phyloP scores from a whole-genome alignment of 202 grass and related monocot genomes.

The Schoenoplectus triqueter region DNA sequence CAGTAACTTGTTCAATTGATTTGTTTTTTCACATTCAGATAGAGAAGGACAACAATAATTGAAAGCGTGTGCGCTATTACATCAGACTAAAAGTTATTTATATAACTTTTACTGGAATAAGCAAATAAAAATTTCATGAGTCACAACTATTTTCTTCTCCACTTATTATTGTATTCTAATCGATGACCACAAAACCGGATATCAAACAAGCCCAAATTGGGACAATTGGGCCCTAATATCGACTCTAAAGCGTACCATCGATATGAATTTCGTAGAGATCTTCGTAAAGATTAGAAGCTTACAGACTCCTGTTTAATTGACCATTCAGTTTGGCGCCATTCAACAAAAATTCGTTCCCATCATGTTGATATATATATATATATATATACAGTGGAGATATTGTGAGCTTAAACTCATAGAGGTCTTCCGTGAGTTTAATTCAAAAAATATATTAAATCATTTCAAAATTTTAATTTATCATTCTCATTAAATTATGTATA shows the following conservation, averaged over 20 bases:
- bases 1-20: conserved; percentile 12
- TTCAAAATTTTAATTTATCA: too few relatives aligned
- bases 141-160: background rate
- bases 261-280: background rate
- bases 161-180: background rate
- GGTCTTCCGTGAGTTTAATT: too few relatives aligned
- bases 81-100: background rate
- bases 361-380: background rate
- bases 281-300: background rate
- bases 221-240: background rate
- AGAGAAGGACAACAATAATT: background rate
- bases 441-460: too few relatives aligned
- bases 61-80: conserved; percentile 11
- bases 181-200: background rate
- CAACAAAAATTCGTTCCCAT: background rate
- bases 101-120: background rate
- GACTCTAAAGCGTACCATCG: background rate
- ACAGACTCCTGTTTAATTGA: background rate
- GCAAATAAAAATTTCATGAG: background rate
- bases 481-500: too few relatives aligned
- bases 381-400: too few relatives aligned
- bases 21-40: background rate
- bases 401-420: too few relatives aligned
- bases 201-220: background rate
- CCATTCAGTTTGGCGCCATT: background rate